These are phyloP conservation scores for Ascochyta pisi DNA, from an alignment of 2,329 filamentous ascomycete genomes.

Conservation along the genomic window DNA sequence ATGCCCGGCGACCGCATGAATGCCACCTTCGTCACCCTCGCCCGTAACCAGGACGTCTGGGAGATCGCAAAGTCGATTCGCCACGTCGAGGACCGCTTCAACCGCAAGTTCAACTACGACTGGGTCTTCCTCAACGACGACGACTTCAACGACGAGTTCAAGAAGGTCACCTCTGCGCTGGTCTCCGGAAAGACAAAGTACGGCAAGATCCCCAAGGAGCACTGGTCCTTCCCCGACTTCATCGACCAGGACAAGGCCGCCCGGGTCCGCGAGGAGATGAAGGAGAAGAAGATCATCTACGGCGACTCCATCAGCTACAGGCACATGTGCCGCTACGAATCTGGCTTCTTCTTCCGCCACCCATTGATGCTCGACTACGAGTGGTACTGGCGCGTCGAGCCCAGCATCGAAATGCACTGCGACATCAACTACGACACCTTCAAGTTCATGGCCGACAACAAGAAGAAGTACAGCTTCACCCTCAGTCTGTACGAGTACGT, in stretches of 20 bases:
- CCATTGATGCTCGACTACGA: constrained; percentile 93
- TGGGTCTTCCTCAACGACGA: constrained; percentile 99
- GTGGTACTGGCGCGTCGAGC: constrained; percentile 99
- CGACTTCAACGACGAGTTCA: constrained; percentile 92
- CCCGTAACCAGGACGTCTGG: constrained; percentile 93
- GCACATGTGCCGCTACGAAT: constrained; percentile 99
- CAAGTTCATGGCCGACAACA: constrained; percentile 92
- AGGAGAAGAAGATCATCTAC: constrained; percentile 93
- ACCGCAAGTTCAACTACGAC: constrained; percentile 94
- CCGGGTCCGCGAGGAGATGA: constrained; percentile 93
- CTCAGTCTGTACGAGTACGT: constrained; percentile 95
- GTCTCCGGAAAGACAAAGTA: constrained; percentile 95
- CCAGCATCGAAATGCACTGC: constrained; percentile 94
- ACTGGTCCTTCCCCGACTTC: constrained; percentile 96
- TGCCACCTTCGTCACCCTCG: constrained; percentile 95
- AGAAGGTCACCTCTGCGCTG: constrained; percentile 84
- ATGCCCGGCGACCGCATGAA: constrained; percentile 81
- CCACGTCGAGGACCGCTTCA: constrained; percentile 97
- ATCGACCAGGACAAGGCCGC: constrained; percentile 95
- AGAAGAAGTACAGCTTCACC: constrained; percentile 98
- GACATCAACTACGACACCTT: constrained; percentile 96
- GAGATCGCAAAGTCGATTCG: constrained; percentile 96
- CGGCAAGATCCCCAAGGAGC: constrained; percentile 85
- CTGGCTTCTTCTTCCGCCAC: constrained; percentile 98
- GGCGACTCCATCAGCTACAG: constrained; percentile 96